Base-by-base conservation (phyloP, 768 basidiomycete species). In the Collybiopsis confluens region DNA sequence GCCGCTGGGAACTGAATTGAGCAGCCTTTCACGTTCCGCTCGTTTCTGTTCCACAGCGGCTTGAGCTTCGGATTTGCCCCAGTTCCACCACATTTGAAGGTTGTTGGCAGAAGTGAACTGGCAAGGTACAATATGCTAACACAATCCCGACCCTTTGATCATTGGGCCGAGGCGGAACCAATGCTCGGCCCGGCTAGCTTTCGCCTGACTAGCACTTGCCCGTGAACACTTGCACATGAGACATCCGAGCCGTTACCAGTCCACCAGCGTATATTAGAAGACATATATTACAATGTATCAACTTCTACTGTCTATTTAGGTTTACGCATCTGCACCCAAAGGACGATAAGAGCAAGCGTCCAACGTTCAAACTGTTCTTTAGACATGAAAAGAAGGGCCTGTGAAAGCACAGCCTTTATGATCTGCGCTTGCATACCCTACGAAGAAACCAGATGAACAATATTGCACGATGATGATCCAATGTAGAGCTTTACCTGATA, bases 361-460 rank as follows among this genome's bases (percentile, higher is more conserved):
- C 88, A 96, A 3, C 81, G 82, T 66, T 99, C 97, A 62, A 99
- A 95, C 64, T 94, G 90, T 63, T 98, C 96, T 71, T 99, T 99
- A 58, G 93, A 91, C 74, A 96, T 88, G 76, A 99, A 99, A 50
- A 98, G 72, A 58, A 99, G 76, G 2, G 94, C 96, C 68, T 99
- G 97, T 7, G 92, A 90, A 13, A 99, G 71, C 11, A 98, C 95
- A 0, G 96, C 97, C 68, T 99, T 99, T 47, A 84, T 79, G 54
- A 98, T 94, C 68, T 99, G 97, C 0, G 97, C 95, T 59, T 88
- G 79, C 90, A 99, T 95, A 10, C 97, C 97, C 88, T 95, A 68
- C 44, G 56, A 26, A 11, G 20, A 2, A 41, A 26, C 18, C 15
- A 9, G n/a, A 13, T 48, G 35, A 52, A 2, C 15, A 4, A n/a